These are phyloP conservation scores for Begonia fuchsioides DNA, from an alignment of 306 rosid species.

Conservation along the genomic window DNA sequence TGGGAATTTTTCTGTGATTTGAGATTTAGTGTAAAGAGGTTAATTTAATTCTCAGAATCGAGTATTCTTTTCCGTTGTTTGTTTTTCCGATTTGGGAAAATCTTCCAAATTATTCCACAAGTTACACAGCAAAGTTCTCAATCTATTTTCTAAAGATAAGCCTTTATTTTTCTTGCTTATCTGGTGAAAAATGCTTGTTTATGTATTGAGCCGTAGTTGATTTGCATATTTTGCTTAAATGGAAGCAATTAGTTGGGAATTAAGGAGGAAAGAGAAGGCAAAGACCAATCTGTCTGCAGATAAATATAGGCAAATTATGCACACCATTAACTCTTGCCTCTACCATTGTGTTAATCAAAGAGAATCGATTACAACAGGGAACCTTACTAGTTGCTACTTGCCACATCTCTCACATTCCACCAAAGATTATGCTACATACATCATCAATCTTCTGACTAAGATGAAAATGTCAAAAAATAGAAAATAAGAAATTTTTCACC, in stretches of 20 bases:
- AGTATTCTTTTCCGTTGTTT: no score
- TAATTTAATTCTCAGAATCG: no score
- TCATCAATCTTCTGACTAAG: constrained; percentile 20
- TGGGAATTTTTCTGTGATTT: no score
- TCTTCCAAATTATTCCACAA: constrained; percentile 9
- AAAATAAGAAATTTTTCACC: constrained; percentile 23
- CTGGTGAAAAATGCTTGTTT: constrained; percentile 33
- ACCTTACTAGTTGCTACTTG: constrained; percentile 14
- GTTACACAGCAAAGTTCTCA: constrained; percentile 5
- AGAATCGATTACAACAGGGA: no score
- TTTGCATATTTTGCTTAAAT: background rate
- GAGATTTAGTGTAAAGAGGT: no score
- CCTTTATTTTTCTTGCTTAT: constrained; percentile 55
- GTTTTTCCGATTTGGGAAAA: constrained; percentile 1
- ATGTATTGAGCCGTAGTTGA: background rate
- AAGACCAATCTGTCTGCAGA: no score
- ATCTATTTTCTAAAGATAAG: constrained; percentile 28
- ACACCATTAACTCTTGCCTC: background rate
- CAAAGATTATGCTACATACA: constrained; percentile 23
- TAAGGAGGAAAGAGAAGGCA: no score
- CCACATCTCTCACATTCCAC: constrained; percentile 22
- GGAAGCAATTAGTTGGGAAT: background rate
- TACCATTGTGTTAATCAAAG: constrained; percentile 13
- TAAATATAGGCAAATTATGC: background rate
- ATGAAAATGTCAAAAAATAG: constrained; percentile 9